These are phyloP conservation scores for Boletellus deceptivus DNA, from an alignment of 1,284 basidiomycete genomes.

Conservation along the genomic window DNA sequence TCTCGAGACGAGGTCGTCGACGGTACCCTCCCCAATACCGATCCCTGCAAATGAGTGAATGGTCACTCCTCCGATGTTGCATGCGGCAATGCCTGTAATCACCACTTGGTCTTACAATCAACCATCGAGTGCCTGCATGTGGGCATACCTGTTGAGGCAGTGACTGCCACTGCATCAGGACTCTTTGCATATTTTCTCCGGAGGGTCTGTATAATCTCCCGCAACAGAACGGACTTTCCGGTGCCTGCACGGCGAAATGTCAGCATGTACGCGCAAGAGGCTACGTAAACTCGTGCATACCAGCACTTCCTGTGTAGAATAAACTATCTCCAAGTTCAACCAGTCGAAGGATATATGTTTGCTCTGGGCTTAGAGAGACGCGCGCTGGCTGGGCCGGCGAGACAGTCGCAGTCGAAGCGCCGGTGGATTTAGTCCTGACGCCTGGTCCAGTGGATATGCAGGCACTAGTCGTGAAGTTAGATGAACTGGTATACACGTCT, in stretches of 20 bases:
- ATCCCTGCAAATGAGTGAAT: slow-evolving; percentile 91
- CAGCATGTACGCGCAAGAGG: slow-evolving; percentile 9
- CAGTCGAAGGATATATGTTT: slow-evolving; percentile 77
- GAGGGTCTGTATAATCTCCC: slow-evolving; percentile 77
- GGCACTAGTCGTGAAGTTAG: slow-evolving; percentile 22
- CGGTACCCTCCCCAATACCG: slow-evolving; percentile 70
- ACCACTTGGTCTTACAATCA: slow-evolving; percentile 2
- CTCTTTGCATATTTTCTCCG: slow-evolving; percentile 44
- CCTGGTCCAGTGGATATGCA: slow-evolving; percentile 6
- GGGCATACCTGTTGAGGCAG: slow-evolving; percentile 77
- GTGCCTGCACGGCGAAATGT: slow-evolving; percentile 54
- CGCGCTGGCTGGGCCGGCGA: slow-evolving; percentile 39
- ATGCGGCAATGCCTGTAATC: slow-evolving; percentile 76
- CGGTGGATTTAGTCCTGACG: slow-evolving; percentile 5
- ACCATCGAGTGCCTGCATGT: neutral
- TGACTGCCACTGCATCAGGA: slow-evolving; percentile 72
- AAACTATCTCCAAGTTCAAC: slow-evolving; percentile 72
- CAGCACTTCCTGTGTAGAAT: slow-evolving; percentile 98
- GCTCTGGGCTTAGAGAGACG: slow-evolving; percentile 76
- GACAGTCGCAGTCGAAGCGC: slow-evolving; percentile 8
- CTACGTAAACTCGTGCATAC: slow-evolving; percentile 47
- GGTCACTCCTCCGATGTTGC: slow-evolving; percentile 88
- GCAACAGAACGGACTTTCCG: slow-evolving; percentile 88
- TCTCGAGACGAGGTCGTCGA: slow-evolving; percentile 57
- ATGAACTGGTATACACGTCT: slow-evolving; percentile 29